Evolutionary conservation across 441 rosid species (phyloP).

Genomic region (Populus hybrid): DNA sequence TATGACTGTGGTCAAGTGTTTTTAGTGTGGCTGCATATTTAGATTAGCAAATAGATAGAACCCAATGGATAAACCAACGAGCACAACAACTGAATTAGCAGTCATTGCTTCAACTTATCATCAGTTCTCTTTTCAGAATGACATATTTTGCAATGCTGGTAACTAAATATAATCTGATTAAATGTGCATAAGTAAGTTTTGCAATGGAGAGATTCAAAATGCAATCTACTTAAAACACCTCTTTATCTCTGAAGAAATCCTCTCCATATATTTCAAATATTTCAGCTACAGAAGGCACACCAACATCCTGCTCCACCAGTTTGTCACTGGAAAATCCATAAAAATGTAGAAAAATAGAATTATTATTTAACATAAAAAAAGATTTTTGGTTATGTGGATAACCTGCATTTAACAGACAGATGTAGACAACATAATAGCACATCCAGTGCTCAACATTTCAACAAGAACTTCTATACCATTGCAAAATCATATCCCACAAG

Average conservation of each 20-base stretch:
- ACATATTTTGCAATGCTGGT: background rate
- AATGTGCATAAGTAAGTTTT: background rate
- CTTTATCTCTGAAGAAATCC: slow-evolving; percentile 73
- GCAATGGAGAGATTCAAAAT: background rate
- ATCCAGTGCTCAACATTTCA: background rate
- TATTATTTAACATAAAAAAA: slow-evolving; percentile 12
- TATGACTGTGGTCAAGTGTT: background rate
- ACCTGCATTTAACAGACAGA: background rate
- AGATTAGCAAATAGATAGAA: background rate
- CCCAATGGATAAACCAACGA: background rate
- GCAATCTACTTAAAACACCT: slow-evolving; percentile 41
- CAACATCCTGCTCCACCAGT: slow-evolving; percentile 56
- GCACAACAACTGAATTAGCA: background rate
- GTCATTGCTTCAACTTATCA: background rate
- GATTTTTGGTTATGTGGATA: background rate
- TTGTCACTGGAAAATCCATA: slow-evolving; percentile 47
- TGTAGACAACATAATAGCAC: background rate
- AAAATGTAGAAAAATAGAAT: slow-evolving; percentile 12
- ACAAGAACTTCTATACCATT: background rate
- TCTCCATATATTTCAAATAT: slow-evolving; percentile 83
- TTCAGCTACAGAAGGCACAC: slow-evolving; percentile 73
- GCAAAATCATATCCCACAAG: background rate
- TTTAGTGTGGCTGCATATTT: background rate
- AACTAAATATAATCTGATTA: background rate
- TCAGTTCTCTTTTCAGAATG: background rate